phyloP scores from a whole-genome alignment of 192 early-diverging fungal species.

The Coemansia asiatica region DNA sequence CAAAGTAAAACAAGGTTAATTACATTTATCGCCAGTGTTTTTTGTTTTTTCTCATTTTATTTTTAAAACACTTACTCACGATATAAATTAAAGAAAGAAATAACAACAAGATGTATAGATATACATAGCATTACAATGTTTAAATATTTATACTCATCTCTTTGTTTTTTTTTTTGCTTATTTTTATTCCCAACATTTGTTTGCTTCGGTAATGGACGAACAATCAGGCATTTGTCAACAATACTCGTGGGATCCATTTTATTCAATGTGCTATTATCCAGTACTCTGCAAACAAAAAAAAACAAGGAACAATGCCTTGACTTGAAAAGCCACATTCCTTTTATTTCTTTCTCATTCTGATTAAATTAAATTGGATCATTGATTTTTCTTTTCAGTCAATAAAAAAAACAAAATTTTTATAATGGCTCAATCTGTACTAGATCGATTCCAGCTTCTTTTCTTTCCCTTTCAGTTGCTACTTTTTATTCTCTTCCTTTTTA shows the following conservation, averaged over 20 bases:
- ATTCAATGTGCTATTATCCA: not conserved
- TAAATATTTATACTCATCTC: not conserved
- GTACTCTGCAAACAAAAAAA: not conserved
- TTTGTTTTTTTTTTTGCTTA: not conserved
- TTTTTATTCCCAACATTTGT: not conserved
- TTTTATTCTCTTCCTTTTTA: no score
- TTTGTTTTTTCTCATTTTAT: not conserved
- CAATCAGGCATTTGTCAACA: not conserved
- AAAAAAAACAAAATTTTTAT: not conserved
- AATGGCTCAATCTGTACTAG: no score
- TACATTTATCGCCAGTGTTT: not conserved
- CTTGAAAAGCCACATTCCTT: not conserved
- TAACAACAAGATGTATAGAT: not conserved
- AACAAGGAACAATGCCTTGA: not conserved
- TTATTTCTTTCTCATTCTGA: not conserved
- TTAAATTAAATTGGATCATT: no score
- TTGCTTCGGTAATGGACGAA: not conserved
- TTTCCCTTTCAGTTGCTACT: no score
- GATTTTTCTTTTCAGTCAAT: not conserved
- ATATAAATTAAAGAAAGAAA: not conserved
- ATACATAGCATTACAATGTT: not conserved
- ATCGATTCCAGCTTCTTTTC: no score
- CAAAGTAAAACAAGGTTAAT: not conserved
- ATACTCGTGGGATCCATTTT: not conserved
- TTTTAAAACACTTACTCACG: not conserved